phyloP scores from a whole-genome alignment of 163 green algal genomes.

The Scenedesmus sp. region DNA sequence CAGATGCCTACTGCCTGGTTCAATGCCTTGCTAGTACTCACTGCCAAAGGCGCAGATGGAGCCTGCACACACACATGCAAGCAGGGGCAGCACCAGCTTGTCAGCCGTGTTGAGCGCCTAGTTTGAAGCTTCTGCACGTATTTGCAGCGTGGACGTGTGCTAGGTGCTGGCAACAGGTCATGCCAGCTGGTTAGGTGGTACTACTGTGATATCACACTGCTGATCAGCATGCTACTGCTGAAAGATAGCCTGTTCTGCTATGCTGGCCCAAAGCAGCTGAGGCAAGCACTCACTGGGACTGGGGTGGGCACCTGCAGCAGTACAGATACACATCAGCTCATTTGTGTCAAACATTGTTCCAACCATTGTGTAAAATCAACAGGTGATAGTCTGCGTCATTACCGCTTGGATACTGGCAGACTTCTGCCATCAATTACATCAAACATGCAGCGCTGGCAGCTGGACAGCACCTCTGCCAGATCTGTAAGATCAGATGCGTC shows the following conservation, averaged over 20 bases:
- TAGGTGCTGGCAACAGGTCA: not conserved
- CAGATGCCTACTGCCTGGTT: not conserved
- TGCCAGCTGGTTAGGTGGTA: too few species aligned
- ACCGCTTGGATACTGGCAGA: too few species aligned
- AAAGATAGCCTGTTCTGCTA: too few species aligned
- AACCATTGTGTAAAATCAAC: not conserved
- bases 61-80: not conserved
- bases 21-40: not conserved
- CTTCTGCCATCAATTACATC: too few species aligned
- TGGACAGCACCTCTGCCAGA: too few species aligned
- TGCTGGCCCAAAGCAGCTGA: not conserved
- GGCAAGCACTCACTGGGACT: not conserved
- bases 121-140: too few species aligned
- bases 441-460: too few species aligned
- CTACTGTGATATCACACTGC: not conserved
- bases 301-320: slow-evolving; percentile 7
- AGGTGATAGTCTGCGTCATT: too few species aligned
- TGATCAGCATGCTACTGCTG: not conserved
- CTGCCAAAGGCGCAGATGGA: not conserved
- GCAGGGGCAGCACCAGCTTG: not conserved
- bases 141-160: not conserved
- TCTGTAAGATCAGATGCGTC: too few species aligned
- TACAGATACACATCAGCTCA: not conserved
- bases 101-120: too few species aligned
- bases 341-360: not conserved